Conservation (phyloP, 2,329 filamentous ascomycete genomes). For the Didymella keratinophila region DNA sequence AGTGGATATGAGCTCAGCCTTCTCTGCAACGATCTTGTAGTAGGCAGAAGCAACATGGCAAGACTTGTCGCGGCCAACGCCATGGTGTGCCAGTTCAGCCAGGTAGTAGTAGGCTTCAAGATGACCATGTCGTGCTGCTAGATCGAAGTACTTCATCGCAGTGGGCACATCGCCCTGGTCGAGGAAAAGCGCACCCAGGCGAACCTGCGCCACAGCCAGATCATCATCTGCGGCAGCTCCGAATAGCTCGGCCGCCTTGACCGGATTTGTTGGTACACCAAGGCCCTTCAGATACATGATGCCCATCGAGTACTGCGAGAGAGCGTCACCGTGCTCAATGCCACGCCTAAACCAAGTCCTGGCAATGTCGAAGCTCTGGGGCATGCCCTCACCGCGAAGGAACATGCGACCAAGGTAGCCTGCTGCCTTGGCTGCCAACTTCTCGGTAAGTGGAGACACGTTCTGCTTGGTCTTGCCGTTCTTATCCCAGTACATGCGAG, state of each 20-base stretch:
- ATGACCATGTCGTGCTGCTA: slow-evolving; percentile 81
- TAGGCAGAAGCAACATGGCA: slow-evolving; percentile 80
- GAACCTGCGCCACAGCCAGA: slow-evolving; percentile 79
- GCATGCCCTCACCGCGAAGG: slow-evolving; percentile 82
- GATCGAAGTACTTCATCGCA: slow-evolving; percentile 86
- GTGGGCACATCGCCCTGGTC: slow-evolving; percentile 85
- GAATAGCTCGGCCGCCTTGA: slow-evolving; percentile 77
- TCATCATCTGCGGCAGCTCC: slow-evolving; percentile 83
- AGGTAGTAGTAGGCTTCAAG: slow-evolving; percentile 93
- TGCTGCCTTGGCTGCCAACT: slow-evolving; percentile 81
- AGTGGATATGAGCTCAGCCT: slow-evolving; percentile 85
- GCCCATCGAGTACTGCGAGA: slow-evolving; percentile 85
- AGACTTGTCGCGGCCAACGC: slow-evolving; percentile 79
- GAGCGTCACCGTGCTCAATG: slow-evolving; percentile 75
- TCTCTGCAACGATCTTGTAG: slow-evolving; percentile 89
- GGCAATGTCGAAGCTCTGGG: slow-evolving; percentile 79
- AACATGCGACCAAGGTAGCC: slow-evolving; percentile 91
- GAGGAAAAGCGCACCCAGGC: slow-evolving; percentile 82
- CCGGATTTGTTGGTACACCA: slow-evolving; percentile 73
- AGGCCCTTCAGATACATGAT: slow-evolving; percentile 84
- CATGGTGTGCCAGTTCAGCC: slow-evolving; percentile 83
- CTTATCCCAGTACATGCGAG: slow-evolving; percentile 80
- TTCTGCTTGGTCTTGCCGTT: slow-evolving; percentile 78
- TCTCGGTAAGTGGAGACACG: slow-evolving; percentile 74
- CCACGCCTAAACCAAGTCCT: slow-evolving; percentile 85